Evolutionary conservation across 345 rosid genomes (phyloP).

Genomic region (Acer negundo): DNA sequence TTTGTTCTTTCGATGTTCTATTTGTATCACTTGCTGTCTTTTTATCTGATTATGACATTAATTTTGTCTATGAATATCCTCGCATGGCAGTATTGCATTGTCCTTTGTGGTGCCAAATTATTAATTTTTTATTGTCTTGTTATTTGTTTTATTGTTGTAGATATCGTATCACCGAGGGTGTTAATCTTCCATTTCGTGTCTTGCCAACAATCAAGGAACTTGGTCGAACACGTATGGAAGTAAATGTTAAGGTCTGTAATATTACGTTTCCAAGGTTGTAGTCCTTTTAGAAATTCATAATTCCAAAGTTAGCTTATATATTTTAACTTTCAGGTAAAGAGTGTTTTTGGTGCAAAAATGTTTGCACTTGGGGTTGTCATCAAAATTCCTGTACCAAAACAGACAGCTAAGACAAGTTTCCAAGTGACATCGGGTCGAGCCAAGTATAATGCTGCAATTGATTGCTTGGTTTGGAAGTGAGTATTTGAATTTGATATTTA

Average conservation of each 20-base stretch:
- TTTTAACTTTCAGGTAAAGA: constrained; percentile 74
- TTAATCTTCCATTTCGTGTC: constrained; percentile 96
- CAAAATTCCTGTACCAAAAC: constrained; percentile 98
- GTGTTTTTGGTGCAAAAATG: constrained; percentile 99
- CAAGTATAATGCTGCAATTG: constrained; percentile 91
- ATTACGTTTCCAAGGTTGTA: constrained; percentile 19
- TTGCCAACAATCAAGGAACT: constrained; percentile 98
- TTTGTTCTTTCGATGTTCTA: not conserved
- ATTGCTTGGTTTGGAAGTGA: constrained; percentile 99
- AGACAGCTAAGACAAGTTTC: constrained; percentile 96
- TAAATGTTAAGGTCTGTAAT: constrained; percentile 82
- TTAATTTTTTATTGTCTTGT: not conserved
- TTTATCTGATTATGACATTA: not conserved
- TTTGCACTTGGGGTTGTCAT: constrained; percentile 98
- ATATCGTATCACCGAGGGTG: constrained; percentile 98
- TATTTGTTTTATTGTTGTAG: constrained; percentile 32
- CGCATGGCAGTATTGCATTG: not conserved
- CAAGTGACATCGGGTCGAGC: constrained; percentile 98
- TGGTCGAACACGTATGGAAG: constrained; percentile 99
- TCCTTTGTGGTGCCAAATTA: not conserved
- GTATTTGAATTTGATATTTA: constrained; percentile 30
- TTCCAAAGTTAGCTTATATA: constrained; percentile 22
- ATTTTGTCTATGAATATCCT: not conserved
- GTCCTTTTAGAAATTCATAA: constrained; percentile 23
- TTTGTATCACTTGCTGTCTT: not conserved